Conservation (phyloP, 345 rosid species). For the Salix brachista region DNA sequence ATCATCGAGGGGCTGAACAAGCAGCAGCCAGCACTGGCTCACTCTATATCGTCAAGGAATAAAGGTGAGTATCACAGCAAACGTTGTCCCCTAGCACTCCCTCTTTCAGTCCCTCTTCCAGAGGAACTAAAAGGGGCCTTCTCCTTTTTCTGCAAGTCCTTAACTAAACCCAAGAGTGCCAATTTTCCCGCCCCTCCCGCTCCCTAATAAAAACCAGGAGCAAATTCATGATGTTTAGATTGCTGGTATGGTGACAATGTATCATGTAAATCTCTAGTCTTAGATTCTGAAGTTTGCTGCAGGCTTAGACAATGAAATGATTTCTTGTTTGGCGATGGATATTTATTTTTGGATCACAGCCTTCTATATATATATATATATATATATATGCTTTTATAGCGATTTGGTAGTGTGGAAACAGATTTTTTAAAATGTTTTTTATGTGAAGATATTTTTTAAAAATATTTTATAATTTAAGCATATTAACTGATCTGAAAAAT, state of each 20-base stretch:
- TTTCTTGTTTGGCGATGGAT: not conserved
- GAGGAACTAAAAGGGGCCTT: conserved; percentile 63
- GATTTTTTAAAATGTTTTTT: too few relatives aligned
- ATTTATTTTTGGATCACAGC: not conserved
- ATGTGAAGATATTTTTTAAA: too few relatives aligned
- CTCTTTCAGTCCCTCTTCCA: conserved; percentile 52
- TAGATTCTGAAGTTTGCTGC: not conserved
- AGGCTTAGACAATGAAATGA: not conserved
- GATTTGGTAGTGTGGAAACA: too few relatives aligned
- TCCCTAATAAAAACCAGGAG: conserved; percentile 11
- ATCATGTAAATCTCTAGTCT: conserved; percentile 4
- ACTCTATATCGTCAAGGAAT: conserved; percentile 37
- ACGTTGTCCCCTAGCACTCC: conserved; percentile 36
- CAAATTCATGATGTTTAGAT: conserved; percentile 4
- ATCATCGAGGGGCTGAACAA: conserved; percentile 73
- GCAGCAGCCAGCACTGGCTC: conserved; percentile 76
- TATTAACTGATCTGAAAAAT: too few relatives aligned
- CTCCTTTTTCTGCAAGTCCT: conserved; percentile 60
- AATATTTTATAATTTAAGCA: too few relatives aligned
- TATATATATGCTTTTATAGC: too few relatives aligned
- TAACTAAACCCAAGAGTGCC: conserved; percentile 38
- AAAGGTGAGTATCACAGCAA: not conserved
- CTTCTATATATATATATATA: too few relatives aligned
- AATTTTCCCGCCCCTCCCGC: conserved; percentile 16
- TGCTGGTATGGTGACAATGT: not conserved